Conservation (phyloP, 2,329 filamentous ascomycete species). For the Echinosphaeria canescens region DNA sequence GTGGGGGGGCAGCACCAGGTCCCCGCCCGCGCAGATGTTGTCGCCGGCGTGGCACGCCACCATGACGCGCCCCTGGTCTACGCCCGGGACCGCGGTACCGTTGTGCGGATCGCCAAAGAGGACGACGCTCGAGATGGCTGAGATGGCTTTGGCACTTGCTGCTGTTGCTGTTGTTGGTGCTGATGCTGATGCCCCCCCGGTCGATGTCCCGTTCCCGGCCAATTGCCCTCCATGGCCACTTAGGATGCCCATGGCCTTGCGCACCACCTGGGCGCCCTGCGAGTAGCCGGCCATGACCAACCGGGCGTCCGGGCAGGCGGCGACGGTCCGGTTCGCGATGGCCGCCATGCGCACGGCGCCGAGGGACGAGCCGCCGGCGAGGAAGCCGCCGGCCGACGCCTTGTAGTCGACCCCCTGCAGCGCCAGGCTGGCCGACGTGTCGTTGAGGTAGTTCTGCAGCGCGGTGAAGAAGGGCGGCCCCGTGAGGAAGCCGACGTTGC, state of each 20-base stretch:
- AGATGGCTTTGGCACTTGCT: not conserved
- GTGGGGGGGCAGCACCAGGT: not conserved
- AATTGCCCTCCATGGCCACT: not conserved
- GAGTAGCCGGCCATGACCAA: slow-evolving; percentile 14
- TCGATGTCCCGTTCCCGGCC: not conserved
- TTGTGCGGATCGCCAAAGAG: slow-evolving; percentile 1
- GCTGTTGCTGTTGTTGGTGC: not conserved
- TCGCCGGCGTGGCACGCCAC: slow-evolving; percentile 1
- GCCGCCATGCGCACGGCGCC: slow-evolving; percentile 8
- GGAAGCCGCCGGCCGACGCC: slow-evolving; percentile 6
- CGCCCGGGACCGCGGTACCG: not conserved
- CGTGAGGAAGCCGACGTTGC: slow-evolving; percentile 8
- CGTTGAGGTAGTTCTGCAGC: slow-evolving; percentile 3
- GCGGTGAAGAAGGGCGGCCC: slow-evolving; percentile 8
- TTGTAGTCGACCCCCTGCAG: slow-evolving; percentile 9
- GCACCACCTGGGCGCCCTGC: slow-evolving; percentile 5
- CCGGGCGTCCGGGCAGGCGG: slow-evolving; percentile 13
- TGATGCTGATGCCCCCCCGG: not conserved
- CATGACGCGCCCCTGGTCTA: not conserved
- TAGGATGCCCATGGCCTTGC: slow-evolving; percentile 1
- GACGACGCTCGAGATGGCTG: not conserved
- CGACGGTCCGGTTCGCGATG: slow-evolving; percentile 6
- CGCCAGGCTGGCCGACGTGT: slow-evolving; percentile 2
- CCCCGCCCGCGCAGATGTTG: not conserved
- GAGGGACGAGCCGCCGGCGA: slow-evolving; percentile 6